Evolutionary conservation across 495 filamentous ascomycete genomes (phyloP), one percentile per base, ranked within the genome.

Genomic region (Jackrogersella minutella): DNA sequence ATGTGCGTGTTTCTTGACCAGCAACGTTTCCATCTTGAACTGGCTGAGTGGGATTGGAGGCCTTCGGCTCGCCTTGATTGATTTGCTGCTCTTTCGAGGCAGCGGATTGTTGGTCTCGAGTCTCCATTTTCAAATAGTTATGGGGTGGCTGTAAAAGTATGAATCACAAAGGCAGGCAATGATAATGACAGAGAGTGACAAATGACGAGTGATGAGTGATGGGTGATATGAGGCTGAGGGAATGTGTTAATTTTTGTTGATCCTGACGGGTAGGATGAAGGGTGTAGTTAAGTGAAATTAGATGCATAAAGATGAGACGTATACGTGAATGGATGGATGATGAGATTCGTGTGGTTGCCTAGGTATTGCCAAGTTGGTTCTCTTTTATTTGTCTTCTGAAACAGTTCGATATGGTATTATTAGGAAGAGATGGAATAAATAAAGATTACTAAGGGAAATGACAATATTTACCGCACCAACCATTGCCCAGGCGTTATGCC

Each of bases 31-130:
- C 52, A 22, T 59, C 53, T 17, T 50, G 59, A 50, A 41, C 24
- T 30, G 39, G 65, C 16, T 53, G 53, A 54, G 10, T 59, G 22
- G 53, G 36, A 16, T 54, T 40, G 9, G 65, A 7, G 58, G 50
- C 11, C 11, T 54, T 40, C 16, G 31, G 33, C 6, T 58, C 49
- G 40, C 46, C 14, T 34, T 40, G 49, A n/a, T 26, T 46, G n/a
- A 19, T 28, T 5, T 34, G 36, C 30, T 58, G 58, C 39, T 50
- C 53, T 14, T 46, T 58, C 6, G 58, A 40, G 22, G 49, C 19
- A 41, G 49, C 33, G 10, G 40, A 8, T 22, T 41, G 11, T 43
- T 68, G 58, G 34, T 68, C 59, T 63, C 59, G 65, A 37, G 58
- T 54, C 47, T 68, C 59, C 65, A 68, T 68, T 41, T 47, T 13